A percentile compares a stretch with the other conserved stretches of the same genome.
These are phyloP conservation scores for Agrostemma githago DNA, from an alignment of 148 eudicot species.

Conservation along the genomic window DNA sequence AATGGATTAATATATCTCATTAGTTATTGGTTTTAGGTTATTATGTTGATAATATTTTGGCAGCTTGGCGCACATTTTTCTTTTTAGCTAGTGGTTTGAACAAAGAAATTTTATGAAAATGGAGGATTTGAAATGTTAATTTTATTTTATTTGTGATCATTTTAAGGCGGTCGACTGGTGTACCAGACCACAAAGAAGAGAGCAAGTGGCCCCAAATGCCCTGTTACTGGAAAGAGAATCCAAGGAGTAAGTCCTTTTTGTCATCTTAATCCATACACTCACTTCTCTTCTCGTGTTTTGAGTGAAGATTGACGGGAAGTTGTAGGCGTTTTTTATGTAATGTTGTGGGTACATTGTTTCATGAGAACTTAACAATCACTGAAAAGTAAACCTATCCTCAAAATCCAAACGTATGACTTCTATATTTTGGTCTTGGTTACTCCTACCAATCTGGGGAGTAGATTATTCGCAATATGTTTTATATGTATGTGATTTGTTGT, in stretches of 20 bases:
- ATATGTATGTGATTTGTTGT: no score
- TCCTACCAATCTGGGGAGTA: no score
- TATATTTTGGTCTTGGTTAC: no score
- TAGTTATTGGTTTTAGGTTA: background rate
- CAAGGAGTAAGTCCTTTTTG: conserved; percentile 56
- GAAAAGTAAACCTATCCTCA: no score
- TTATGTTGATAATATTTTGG: background rate
- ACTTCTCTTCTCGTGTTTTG: background rate
- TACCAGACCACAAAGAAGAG: conserved; percentile 79
- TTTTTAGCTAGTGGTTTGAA: background rate
- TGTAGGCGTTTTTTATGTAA: background rate
- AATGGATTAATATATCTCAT: background rate
- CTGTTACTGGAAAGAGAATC: conserved; percentile 78
- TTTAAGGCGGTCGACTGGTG: conserved; percentile 52
- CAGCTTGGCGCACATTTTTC: background rate
- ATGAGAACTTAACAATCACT: background rate
- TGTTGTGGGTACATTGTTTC: background rate
- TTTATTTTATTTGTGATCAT: background rate
- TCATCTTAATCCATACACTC: background rate
- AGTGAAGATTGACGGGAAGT: background rate
- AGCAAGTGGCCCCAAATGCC: conserved; percentile 81
- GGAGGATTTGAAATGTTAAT: background rate
- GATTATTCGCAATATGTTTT: no score
- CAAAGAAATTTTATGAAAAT: background rate
- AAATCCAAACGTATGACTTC: no score